These are phyloP conservation scores for Leccinum variabile DNA, from an alignment of 1,284 basidiomycete species.

Conservation along the genomic window DNA sequence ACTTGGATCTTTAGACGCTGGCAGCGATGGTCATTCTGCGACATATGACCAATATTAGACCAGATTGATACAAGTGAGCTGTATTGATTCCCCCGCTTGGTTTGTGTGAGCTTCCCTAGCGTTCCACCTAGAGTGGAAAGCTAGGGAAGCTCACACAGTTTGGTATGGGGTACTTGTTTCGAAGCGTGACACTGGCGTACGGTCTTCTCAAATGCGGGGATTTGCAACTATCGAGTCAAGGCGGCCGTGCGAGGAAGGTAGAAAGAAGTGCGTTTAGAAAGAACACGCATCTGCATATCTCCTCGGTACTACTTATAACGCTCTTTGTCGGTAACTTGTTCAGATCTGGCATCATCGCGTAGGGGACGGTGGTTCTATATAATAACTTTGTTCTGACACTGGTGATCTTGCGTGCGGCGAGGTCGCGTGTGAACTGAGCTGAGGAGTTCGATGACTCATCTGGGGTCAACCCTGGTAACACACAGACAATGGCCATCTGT, in stretches of 20 bases:
- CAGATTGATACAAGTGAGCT: no score
- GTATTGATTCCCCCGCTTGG: no score
- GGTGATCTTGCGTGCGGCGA: no score
- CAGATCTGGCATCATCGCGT: neutral
- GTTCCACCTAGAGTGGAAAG: no score
- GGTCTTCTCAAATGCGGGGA: neutral
- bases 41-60: constrained; percentile 6
- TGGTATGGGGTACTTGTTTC: neutral
- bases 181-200: neutral
- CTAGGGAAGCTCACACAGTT: no score
- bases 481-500: constrained; percentile 22
- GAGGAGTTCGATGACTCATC: neutral
- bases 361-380: neutral
- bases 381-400: neutral
- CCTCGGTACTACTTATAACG: neutral
- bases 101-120: no score
- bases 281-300: constrained; percentile 9
- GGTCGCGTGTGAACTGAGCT: neutral
- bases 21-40: constrained; percentile 6
- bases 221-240: constrained; percentile 15
- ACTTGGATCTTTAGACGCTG: constrained; percentile 1
- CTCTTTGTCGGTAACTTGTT: constrained; percentile 6
- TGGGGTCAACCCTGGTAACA: neutral
- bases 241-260: neutral
- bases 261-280: no score